These are phyloP conservation scores for Handroanthus guayacan DNA, from an alignment of 257 asterid genomes.

Conservation along the genomic window DNA sequence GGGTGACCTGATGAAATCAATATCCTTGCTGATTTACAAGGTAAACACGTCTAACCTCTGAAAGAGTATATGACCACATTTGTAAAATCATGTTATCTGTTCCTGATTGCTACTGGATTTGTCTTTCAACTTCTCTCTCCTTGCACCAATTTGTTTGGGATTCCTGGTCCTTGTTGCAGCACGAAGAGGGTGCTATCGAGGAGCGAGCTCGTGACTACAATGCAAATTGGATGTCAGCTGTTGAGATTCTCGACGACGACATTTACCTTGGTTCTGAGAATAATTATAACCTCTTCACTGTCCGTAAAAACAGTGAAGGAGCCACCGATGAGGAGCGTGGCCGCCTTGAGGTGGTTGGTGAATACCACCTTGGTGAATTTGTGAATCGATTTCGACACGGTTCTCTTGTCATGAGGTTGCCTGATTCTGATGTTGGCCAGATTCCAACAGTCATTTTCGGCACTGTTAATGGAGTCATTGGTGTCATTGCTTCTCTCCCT, in stretches of 20 bases:
- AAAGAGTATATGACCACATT: background rate
- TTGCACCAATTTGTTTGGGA: slow-evolving; percentile 17
- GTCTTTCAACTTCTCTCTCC: background rate
- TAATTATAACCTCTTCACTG: slow-evolving; percentile 73
- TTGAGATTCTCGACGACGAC: slow-evolving; percentile 85
- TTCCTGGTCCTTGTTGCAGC: slow-evolving; percentile 53
- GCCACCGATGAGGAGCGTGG: slow-evolving; percentile 93
- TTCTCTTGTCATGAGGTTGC: slow-evolving; percentile 77
- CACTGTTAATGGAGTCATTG: slow-evolving; percentile 78
- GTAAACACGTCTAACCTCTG: slow-evolving; percentile 42
- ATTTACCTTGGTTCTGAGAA: slow-evolving; percentile 78
- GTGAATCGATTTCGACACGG: slow-evolving; percentile 83
- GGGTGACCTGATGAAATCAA: slow-evolving; percentile 98
- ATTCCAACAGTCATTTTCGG: slow-evolving; percentile 84
- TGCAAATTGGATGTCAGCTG: slow-evolving; percentile 99
- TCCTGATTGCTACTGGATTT: background rate
- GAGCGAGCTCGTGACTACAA: slow-evolving; percentile 99
- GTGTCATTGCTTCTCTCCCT: slow-evolving; percentile 82
- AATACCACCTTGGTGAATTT: slow-evolving; percentile 84
- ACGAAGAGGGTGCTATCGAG: slow-evolving; percentile 99
- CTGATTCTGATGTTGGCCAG: slow-evolving; percentile 82
- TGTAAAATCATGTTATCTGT: background rate
- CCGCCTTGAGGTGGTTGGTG: slow-evolving; percentile 86
- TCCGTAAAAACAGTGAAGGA: slow-evolving; percentile 95
- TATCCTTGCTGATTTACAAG: slow-evolving; percentile 93